Evolutionary conservation across 2,329 filamentous ascomycete species (phyloP).

Genomic region (Akanthomyces muscarius): DNA sequence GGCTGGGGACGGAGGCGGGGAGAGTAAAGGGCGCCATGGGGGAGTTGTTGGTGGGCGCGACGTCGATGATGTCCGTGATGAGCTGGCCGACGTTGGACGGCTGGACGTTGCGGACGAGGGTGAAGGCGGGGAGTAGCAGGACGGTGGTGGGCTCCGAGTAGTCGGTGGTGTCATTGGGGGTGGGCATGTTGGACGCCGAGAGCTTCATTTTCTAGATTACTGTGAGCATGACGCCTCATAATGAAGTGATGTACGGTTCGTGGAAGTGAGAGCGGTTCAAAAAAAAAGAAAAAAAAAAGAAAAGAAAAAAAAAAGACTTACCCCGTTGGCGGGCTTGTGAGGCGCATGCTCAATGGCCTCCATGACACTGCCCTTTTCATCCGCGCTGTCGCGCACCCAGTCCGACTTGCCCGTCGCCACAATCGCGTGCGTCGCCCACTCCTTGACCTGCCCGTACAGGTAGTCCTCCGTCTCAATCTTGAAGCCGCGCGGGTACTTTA

Average conservation of each 20-base stretch:
- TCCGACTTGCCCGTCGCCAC: constrained; percentile 95
- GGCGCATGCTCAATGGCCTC: constrained; percentile 59
- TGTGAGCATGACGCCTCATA: neutral
- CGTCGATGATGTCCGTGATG: constrained; percentile 65
- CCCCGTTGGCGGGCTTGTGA: constrained; percentile 62
- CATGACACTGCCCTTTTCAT: constrained; percentile 85
- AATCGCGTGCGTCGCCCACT: constrained; percentile 83
- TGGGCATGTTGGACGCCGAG: constrained; percentile 85
- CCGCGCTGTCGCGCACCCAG: constrained; percentile 84
- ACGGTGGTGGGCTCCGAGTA: constrained; percentile 71
- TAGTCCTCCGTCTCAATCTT: constrained; percentile 73
- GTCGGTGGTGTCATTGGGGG: constrained; percentile 61
- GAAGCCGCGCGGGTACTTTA: constrained; percentile 68
- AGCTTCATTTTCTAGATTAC: constrained; percentile 67
- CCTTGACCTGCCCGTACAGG: constrained; percentile 80
- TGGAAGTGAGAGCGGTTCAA: too few species aligned
- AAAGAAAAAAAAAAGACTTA: constrained; percentile 39
- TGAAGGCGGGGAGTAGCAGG: constrained; percentile 81
- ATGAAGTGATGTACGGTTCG: neutral
- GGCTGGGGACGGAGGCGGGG: constrained; percentile 30
- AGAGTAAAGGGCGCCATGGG: constrained; percentile 47
- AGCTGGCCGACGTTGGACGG: constrained; percentile 69
- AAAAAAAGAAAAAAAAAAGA: neutral
- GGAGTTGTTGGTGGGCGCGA: constrained; percentile 68
- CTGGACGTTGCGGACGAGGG: constrained; percentile 76